Evolutionary conservation across 2,329 filamentous ascomycete genomes (phyloP).

Genomic region (Dactylellina haptotyla): DNA sequence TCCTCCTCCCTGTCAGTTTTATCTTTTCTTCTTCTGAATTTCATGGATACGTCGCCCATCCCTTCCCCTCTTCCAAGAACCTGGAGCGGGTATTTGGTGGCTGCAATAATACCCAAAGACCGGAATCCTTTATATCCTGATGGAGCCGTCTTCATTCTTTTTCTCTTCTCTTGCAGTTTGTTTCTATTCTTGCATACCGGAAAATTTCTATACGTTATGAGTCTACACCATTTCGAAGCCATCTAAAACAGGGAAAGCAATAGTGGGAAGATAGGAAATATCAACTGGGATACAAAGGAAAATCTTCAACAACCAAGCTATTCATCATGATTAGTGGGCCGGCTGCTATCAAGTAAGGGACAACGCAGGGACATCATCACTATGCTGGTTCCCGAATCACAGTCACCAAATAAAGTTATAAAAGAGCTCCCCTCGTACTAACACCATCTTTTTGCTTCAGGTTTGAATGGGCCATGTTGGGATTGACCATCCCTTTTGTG

Average conservation of each 20-base stretch:
- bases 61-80: conserved; percentile 34
- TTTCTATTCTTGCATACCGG: conserved; percentile 19
- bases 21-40: conserved; percentile 9
- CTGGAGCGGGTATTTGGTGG: conserved; percentile 38
- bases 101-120: conserved; percentile 37
- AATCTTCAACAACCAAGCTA: conserved; percentile 38
- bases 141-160: conserved; percentile 10
- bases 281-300: conserved; percentile 34
- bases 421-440: conserved; percentile 24
- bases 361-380: conserved; percentile 1
- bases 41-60: neutral
- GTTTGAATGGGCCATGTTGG: conserved; percentile 53
- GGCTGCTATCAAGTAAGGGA: conserved; percentile 47
- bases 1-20: conserved; percentile 23
- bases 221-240: conserved; percentile 18
- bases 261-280: conserved; percentile 18
- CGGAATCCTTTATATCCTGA: conserved; percentile 43
- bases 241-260: conserved; percentile 14
- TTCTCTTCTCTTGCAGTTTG: conserved; percentile 22
- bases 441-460: conserved; percentile 21
- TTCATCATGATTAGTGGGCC: conserved; percentile 51
- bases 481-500: conserved; percentile 53
- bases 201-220: conserved; percentile 35
- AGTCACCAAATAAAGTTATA: neutral
- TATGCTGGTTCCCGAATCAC: conserved; percentile 35